Evolutionary conservation across 176 grass and related monocot genomes (phyloP).

Genomic region (Musa itinerans): DNA sequence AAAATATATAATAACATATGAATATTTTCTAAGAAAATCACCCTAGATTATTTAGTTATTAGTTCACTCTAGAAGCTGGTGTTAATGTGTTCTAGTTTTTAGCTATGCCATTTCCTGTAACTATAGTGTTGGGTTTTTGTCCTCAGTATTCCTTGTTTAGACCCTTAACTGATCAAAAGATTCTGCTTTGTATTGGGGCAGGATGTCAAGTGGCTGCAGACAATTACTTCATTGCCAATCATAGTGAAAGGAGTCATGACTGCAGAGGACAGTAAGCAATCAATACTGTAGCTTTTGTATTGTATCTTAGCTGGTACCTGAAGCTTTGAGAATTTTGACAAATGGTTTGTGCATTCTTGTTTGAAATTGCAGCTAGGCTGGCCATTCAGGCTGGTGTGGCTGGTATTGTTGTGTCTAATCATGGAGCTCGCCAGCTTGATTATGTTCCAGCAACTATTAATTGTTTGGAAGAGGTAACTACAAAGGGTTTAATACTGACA

Average conservation of each 20-base stretch:
- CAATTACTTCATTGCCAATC: conserved; percentile 74
- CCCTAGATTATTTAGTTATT: neutral
- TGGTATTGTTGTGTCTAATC: conserved; percentile 90
- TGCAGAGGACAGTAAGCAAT: conserved; percentile 74
- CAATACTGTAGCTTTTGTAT: conserved; percentile 1
- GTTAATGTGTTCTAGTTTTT: no score
- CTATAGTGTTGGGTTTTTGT: neutral
- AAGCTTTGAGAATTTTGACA: conserved; percentile 8
- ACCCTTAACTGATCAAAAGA: neutral
- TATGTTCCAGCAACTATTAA: conserved; percentile 87
- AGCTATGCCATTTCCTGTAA: neutral
- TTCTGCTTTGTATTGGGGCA: conserved; percentile 4
- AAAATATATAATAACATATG: neutral
- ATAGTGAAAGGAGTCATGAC: conserved; percentile 84
- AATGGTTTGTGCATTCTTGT: conserved; percentile 2
- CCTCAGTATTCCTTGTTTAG: neutral
- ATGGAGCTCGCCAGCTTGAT: conserved; percentile 85
- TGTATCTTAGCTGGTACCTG: neutral
- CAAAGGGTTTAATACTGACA: neutral
- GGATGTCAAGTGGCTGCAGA: conserved; percentile 86
- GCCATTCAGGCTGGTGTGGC: conserved; percentile 55
- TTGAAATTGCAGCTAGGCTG: conserved; percentile 46
- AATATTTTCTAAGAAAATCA: neutral
- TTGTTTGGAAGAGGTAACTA: conserved; percentile 82
- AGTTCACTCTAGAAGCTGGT: no score